Conservation (phyloP, 2,329 filamentous ascomycete genomes). For the Blastomyces emzantsi region DNA sequence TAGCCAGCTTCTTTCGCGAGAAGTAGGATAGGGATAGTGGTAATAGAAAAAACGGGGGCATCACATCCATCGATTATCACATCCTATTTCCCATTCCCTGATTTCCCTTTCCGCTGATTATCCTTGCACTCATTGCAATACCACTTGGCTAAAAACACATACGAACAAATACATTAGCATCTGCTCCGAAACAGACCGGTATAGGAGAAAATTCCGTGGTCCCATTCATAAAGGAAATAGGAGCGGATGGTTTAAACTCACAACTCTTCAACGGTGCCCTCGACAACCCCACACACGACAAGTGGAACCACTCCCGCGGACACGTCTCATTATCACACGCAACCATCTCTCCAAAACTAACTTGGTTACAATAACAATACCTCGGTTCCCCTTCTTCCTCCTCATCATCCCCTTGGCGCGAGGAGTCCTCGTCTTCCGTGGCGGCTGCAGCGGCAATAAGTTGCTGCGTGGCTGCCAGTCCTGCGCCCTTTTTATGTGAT, state of each 20-base stretch:
- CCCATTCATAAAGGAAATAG: slow-evolving; percentile 7
- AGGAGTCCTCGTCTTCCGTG: slow-evolving; percentile 37
- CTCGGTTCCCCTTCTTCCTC: slow-evolving; percentile 60
- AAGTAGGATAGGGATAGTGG: not conserved
- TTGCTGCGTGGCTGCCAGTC: slow-evolving; percentile 14
- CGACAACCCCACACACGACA: slow-evolving; percentile 70
- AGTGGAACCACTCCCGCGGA: slow-evolving; percentile 71
- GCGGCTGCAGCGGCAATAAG: slow-evolving; percentile 18
- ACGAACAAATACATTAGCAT: not conserved
- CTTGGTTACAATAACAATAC: slow-evolving; percentile 72
- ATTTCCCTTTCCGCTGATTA: slow-evolving; percentile 40
- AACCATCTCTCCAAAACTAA: slow-evolving; percentile 79
- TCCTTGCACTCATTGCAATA: slow-evolving; percentile 73
- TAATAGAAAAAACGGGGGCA: not conserved
- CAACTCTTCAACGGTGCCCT: slow-evolving; percentile 68
- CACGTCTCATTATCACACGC: slow-evolving; percentile 68
- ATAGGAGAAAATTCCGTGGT: no score
- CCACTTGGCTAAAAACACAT: slow-evolving; percentile 57
- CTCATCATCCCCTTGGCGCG: slow-evolving; percentile 40
- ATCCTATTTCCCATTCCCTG: slow-evolving; percentile 8
- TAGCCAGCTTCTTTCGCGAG: not conserved
- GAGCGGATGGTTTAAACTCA: slow-evolving; percentile 38
- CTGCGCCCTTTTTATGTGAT: slow-evolving; percentile 29
- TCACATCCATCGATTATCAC: not conserved
- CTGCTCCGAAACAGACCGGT: no score